Conservation (phyloP, 2,329 filamentous ascomycete genomes). For the Acrocalymma vagum region DNA sequence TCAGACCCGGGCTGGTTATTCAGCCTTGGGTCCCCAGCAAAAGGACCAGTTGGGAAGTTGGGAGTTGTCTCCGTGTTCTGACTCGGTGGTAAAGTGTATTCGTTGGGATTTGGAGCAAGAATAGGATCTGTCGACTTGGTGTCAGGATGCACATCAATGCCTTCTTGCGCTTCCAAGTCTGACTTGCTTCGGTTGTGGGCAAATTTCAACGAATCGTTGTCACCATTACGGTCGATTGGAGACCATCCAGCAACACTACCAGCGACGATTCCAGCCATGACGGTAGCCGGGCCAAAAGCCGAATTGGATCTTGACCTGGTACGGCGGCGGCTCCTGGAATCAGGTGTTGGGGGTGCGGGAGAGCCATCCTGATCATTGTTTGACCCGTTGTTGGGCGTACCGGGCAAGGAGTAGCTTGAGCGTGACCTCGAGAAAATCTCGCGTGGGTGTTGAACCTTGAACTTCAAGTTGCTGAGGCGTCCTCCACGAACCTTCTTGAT, state of each 20-base stretch:
- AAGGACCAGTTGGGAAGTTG: slow-evolving; percentile 52
- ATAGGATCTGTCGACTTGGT: slow-evolving; percentile 59
- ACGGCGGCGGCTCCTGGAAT: slow-evolving; percentile 66
- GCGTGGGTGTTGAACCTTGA: slow-evolving; percentile 77
- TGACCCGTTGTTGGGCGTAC: slow-evolving; percentile 68
- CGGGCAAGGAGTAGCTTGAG: slow-evolving; percentile 70
- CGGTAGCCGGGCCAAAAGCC: slow-evolving; percentile 75
- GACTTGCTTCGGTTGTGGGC: slow-evolving; percentile 39
- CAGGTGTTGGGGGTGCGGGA: slow-evolving; percentile 57
- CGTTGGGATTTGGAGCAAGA: slow-evolving; percentile 52
- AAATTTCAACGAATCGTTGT: slow-evolving; percentile 53
- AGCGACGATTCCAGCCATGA: slow-evolving; percentile 85
- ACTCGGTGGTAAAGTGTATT: slow-evolving; percentile 52
- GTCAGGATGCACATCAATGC: slow-evolving; percentile 58
- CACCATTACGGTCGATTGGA: slow-evolving; percentile 65
- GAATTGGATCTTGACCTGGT: slow-evolving; percentile 75
- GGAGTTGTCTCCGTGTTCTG: slow-evolving; percentile 55
- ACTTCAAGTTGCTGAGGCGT: slow-evolving; percentile 81
- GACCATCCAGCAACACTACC: slow-evolving; percentile 82
- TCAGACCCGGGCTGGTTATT: slow-evolving; percentile 18
- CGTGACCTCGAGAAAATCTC: slow-evolving; percentile 71
- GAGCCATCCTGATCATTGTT: slow-evolving; percentile 41
- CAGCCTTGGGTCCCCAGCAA: slow-evolving; percentile 49
- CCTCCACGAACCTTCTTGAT: slow-evolving; percentile 83
- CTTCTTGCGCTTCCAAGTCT: slow-evolving; percentile 54